These are phyloP conservation scores for Aureobasidium sp. DNA, from an alignment of 2,329 filamentous ascomycete species.

Conservation along the genomic window DNA sequence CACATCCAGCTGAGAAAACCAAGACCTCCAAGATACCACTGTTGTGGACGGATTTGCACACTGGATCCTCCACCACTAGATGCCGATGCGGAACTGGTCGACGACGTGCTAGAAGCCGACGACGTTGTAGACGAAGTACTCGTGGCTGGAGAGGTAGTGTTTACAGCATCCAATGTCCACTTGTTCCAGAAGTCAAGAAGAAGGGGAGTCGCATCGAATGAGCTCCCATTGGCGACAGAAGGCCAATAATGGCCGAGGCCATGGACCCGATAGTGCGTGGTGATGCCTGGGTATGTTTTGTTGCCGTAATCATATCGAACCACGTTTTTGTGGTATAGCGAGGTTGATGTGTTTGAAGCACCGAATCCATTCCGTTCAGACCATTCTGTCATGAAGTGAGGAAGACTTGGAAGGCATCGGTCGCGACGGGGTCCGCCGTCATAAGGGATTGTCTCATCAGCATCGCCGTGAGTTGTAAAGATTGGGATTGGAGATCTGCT, in stretches of 20 bases:
- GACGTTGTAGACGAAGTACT: background rate
- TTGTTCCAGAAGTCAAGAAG: constrained; percentile 22
- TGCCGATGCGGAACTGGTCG: background rate
- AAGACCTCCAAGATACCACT: background rate
- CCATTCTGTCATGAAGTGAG: constrained; percentile 34
- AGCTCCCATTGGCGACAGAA: constrained; percentile 19
- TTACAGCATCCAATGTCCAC: constrained; percentile 18
- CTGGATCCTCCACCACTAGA: background rate
- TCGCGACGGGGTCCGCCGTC: constrained; percentile 28
- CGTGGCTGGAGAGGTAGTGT: background rate
- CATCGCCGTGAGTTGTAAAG: constrained; percentile 39
- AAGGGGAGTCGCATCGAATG: constrained; percentile 20
- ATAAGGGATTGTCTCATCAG: constrained; percentile 38
- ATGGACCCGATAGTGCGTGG: constrained; percentile 34
- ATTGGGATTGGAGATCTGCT: constrained; percentile 30
- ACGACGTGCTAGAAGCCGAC: background rate
- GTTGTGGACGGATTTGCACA: background rate
- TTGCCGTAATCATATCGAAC: constrained; percentile 23
- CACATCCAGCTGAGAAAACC: background rate
- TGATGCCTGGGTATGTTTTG: constrained; percentile 22
- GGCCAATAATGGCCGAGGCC: constrained; percentile 38
- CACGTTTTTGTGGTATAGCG: constrained; percentile 26
- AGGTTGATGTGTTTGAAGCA: constrained; percentile 21
- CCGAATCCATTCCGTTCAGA: constrained; percentile 31
- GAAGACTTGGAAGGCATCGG: constrained; percentile 25